Evolutionary conservation across 331 rosid genomes (phyloP).

Genomic region (Malus hybrid): DNA sequence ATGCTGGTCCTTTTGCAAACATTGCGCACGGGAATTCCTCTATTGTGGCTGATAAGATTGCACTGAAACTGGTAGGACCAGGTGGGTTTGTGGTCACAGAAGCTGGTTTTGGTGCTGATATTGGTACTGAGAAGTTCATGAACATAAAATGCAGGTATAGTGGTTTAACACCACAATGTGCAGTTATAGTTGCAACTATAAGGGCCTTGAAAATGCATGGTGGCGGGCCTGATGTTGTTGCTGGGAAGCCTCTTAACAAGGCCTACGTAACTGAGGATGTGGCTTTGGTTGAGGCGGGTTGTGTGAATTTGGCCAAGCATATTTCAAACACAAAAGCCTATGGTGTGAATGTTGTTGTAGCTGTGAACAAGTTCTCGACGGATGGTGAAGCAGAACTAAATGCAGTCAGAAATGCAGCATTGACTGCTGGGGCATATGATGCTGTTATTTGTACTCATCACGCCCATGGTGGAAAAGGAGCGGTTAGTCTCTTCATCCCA

Average conservation of each 20-base stretch:
- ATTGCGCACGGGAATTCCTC: slow-evolving; percentile 99
- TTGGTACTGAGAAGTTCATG: slow-evolving; percentile 93
- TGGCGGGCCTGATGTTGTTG: slow-evolving; percentile 91
- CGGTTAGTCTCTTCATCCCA: slow-evolving; percentile 45
- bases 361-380: slow-evolving; percentile 80
- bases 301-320: slow-evolving; percentile 83
- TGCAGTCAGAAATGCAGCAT: slow-evolving; percentile 60
- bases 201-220: slow-evolving; percentile 98
- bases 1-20: slow-evolving; percentile 96
- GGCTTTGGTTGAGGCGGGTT: slow-evolving; percentile 82
- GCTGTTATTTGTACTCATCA: slow-evolving; percentile 90
- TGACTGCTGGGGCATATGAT: slow-evolving; percentile 85
- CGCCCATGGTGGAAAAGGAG: slow-evolving; percentile 98
- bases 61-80: slow-evolving; percentile 84
- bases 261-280: slow-evolving; percentile 80
- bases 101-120: slow-evolving; percentile 98
- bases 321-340: slow-evolving; percentile 67
- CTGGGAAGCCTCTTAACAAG: slow-evolving; percentile 89
- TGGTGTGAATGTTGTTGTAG: slow-evolving; percentile 89
- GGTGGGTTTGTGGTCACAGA: slow-evolving; percentile 98
- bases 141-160: slow-evolving; percentile 92
- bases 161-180: slow-evolving; percentile 90
- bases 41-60: slow-evolving; percentile 93
- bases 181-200: slow-evolving; percentile 82
- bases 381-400: slow-evolving; percentile 84